phyloP scores from a whole-genome alignment of 345 rosid genomes.

The Melaleuca quinquenervia region DNA sequence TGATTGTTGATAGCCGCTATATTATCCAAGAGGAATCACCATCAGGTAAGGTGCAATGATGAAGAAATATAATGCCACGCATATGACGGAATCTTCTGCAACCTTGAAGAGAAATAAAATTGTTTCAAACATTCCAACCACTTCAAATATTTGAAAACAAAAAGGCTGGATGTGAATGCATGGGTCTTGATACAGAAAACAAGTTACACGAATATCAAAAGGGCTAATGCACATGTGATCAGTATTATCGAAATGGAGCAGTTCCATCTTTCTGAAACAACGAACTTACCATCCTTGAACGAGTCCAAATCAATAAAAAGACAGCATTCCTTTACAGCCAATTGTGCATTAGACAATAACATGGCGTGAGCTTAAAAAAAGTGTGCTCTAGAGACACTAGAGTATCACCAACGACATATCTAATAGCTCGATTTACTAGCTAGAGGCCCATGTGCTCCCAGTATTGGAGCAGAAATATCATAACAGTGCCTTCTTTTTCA shows the following conservation, averaged over 20 bases:
- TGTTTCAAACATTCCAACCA: background rate
- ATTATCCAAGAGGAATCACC: background rate
- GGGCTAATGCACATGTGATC: background rate
- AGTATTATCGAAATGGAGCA: no score
- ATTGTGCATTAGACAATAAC: background rate
- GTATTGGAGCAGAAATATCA: background rate
- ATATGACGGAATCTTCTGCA: background rate
- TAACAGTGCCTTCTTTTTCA: background rate
- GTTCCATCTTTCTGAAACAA: background rate
- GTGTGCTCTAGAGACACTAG: background rate
- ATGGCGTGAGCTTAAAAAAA: background rate
- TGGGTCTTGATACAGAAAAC: background rate
- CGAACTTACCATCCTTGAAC: background rate
- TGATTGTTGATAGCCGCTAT: background rate
- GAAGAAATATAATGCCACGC: background rate
- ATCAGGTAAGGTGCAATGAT: background rate
- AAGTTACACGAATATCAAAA: background rate
- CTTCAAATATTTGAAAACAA: background rate
- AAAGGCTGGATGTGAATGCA: background rate
- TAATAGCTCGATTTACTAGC: background rate
- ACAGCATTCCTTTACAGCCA: background rate
- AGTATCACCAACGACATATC: background rate
- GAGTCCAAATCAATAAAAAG: background rate
- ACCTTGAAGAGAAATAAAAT: background rate
- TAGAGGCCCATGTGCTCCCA: background rate